These are phyloP conservation scores for Parastagonospora nodorum DNA, from an alignment of 2,329 filamentous ascomycete species.

Conservation along the genomic window DNA sequence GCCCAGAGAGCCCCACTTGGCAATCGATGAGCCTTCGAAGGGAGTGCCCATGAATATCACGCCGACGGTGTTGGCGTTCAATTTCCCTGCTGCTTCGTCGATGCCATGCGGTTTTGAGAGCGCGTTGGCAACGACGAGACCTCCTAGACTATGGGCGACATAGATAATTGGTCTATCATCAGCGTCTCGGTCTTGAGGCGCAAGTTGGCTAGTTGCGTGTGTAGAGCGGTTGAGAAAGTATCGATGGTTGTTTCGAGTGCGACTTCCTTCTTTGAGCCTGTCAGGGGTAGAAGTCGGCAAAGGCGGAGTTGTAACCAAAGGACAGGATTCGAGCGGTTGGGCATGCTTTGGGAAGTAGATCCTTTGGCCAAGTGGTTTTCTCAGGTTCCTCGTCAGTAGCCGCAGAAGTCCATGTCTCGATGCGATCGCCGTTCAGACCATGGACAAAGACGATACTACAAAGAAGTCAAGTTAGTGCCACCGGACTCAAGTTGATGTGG, in stretches of 20 bases:
- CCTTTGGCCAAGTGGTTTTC: slow-evolving; percentile 12
- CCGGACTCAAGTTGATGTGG: too few species aligned
- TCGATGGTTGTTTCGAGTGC: slow-evolving; percentile 11
- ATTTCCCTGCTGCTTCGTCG: neutral
- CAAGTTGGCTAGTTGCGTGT: slow-evolving; percentile 7
- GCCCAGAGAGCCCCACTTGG: slow-evolving; percentile 6
- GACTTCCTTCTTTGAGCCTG: slow-evolving; percentile 4
- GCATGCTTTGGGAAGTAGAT: slow-evolving; percentile 14
- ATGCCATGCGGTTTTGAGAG: slow-evolving; percentile 8
- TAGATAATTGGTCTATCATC: slow-evolving; percentile 14
- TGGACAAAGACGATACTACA: slow-evolving; percentile 15
- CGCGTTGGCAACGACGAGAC: slow-evolving; percentile 15
- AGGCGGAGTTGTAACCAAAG: slow-evolving; percentile 17
- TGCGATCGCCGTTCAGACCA: slow-evolving; percentile 10
- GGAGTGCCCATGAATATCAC: neutral
- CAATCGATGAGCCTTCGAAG: slow-evolving; percentile 16
- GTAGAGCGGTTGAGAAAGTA: slow-evolving; percentile 10
- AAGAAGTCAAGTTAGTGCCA: too few species aligned
- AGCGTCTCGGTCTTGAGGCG: slow-evolving; percentile 11
- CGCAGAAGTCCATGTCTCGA: slow-evolving; percentile 9
- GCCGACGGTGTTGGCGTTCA: neutral
- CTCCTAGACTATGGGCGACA: slow-evolving; percentile 17
- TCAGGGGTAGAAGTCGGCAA: slow-evolving; percentile 12
- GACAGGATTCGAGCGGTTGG: slow-evolving; percentile 17
- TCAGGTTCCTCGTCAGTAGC: neutral